Evolutionary conservation across 139 green algal genomes (phyloP), one percentile per base, ranked within the genome.

Genomic region (Micractinium sp.): DNA sequence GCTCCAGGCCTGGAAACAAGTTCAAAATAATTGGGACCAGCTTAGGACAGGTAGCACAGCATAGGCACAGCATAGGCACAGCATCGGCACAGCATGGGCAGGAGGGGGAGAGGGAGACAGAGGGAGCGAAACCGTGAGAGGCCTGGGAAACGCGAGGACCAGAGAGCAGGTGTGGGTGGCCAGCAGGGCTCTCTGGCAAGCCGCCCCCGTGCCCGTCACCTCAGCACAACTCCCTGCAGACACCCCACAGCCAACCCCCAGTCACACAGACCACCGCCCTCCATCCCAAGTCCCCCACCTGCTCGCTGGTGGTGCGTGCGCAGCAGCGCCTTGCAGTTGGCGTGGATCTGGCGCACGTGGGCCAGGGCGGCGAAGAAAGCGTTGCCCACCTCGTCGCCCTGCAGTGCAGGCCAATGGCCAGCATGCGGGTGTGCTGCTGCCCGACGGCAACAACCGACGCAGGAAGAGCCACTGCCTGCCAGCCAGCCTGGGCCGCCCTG

Each of bases 261-360:
- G n/a, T n/a, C n/a, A n/a, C n/a, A n/a, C n/a, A n/a, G n/a, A n/a
- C n/a, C n/a, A n/a, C n/a, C n/a, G n/a, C 29, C 23, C 23, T 29
- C 39, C 16, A 83, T 5, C 31, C 16, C 7, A 15, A 35, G 38
- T 16, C 7, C 29, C 83, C 25, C 67, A 87, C 83, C 98, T 29
- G 98, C 97, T 2, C 98, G 93, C 93, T 99, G 97, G 94, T 99
- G 97, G 69, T 97, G 92, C 53, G 94, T 97, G 83, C 95, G 89
- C 88, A 99, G 91, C 92, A 99, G 93, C 61, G 90, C 80, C 41
- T 93, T 94, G 95, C 97, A 99, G 93, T 99, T 99, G 85, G 93
- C 93, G 77, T 99, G 98, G 82, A 99, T 98, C 47, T 87, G 84
- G 3, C 96, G 95, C 85, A 99, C 97, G 22, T 96, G 93, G 14